Conservation (phyloP, 257 asterid genomes). For the Scutellaria barbata region DNA sequence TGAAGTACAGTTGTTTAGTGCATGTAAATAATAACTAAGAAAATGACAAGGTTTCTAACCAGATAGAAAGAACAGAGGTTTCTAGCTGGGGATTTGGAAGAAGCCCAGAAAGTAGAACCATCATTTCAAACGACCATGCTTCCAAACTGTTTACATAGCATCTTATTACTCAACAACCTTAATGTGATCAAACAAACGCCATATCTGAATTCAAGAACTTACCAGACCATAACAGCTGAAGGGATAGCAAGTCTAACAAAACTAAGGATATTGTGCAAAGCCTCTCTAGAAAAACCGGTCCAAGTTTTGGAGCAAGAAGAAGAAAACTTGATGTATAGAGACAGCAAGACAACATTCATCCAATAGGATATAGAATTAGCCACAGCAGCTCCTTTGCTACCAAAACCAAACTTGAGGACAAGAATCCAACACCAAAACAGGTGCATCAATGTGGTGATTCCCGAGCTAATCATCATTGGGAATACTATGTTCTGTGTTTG, state of each 20-base stretch:
- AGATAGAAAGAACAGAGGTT: slow-evolving; percentile 84
- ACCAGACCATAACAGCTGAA: slow-evolving; percentile 91
- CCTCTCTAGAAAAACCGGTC: slow-evolving; percentile 77
- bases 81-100: slow-evolving; percentile 84
- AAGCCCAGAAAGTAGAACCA: slow-evolving; percentile 89
- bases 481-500: slow-evolving; percentile 77
- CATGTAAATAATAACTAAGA: neutral
- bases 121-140: slow-evolving; percentile 86
- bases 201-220: neutral
- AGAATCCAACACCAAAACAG: slow-evolving; percentile 64
- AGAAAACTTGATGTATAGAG: slow-evolving; percentile 62
- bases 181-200: neutral
- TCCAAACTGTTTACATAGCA: slow-evolving; percentile 61
- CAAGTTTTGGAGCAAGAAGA: slow-evolving; percentile 66
- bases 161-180: neutral
- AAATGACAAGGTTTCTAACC: slow-evolving; percentile 43
- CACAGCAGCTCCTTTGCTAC: slow-evolving; percentile 74
- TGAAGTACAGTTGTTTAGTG: neutral
- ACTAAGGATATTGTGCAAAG: slow-evolving; percentile 48
- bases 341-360: slow-evolving; percentile 56
- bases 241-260: slow-evolving; percentile 78
- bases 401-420: slow-evolving; percentile 67
- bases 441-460: slow-evolving; percentile 59
- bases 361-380: slow-evolving; percentile 71
- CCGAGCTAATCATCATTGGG: slow-evolving; percentile 85